These are phyloP conservation scores for Beauveria varroae DNA, from an alignment of 2,329 filamentous ascomycete genomes.

Conservation along the genomic window DNA sequence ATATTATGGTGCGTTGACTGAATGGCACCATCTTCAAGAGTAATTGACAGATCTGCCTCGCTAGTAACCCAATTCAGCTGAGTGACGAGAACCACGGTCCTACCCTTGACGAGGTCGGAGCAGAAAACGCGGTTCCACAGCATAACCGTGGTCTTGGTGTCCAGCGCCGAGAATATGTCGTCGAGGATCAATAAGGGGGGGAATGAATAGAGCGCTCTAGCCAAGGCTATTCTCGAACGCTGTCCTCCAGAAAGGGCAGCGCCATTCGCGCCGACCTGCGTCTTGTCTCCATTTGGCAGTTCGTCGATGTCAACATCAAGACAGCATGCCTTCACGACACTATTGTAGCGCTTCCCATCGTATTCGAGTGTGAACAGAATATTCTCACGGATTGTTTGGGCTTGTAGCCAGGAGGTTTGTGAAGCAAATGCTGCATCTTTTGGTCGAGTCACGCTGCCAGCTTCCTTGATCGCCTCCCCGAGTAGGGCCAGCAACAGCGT, in stretches of 20 bases:
- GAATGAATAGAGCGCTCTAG: conserved; percentile 49
- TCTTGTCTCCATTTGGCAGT: conserved; percentile 42
- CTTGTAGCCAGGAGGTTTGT: conserved; percentile 51
- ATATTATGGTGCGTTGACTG: conserved; percentile 35
- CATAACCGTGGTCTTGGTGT: conserved; percentile 50
- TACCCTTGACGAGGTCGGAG: conserved; percentile 42
- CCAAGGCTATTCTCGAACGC: conserved; percentile 48
- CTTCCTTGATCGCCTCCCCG: conserved; percentile 45
- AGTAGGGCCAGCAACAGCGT: conserved; percentile 47
- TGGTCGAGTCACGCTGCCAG: conserved; percentile 39
- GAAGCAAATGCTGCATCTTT: conserved; percentile 49
- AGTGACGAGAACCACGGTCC: conserved; percentile 50
- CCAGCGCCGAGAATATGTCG: conserved; percentile 52
- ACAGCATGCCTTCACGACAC: conserved; percentile 48
- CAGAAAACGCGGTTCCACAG: conserved; percentile 54
- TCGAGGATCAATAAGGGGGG: conserved; percentile 48
- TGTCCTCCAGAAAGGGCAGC: conserved; percentile 50
- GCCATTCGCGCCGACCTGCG: conserved; percentile 46
- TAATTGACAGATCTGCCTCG: conserved; percentile 40
- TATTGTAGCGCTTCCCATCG: conserved; percentile 45
- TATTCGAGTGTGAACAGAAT: conserved; percentile 45
- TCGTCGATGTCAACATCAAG: conserved; percentile 43
- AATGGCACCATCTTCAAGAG: conserved; percentile 37
- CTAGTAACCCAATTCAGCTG: conserved; percentile 46
- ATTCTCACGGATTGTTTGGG: conserved; percentile 46